Base-by-base conservation (phyloP, 805 yeast genomes). In the Wickerhamiella azymoides region DNA sequence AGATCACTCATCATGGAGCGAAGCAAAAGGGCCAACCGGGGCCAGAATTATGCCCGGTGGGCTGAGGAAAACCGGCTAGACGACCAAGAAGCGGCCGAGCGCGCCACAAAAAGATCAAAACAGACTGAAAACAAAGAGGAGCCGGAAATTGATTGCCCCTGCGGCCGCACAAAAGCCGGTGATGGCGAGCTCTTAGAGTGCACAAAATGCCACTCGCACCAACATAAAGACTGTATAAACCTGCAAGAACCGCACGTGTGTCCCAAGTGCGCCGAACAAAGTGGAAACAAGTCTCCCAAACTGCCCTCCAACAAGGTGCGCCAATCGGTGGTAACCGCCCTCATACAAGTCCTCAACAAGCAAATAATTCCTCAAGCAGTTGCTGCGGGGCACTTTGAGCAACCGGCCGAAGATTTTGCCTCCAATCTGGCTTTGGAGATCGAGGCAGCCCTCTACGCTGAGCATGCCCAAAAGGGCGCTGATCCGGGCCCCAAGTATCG, bases 121-220 rank as follows among this genome's bases (percentile, higher is more conserved):
- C 35, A 28, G 28, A 14, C 9, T 2, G 24, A 28, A n/a, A n/a
- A n/a, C n/a, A n/a, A n/a, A 24, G 39, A 40, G 10, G 54, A 48
- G 32, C 51, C 50, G 39, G 50, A 40, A 13, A 39, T 47, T 10
- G 30, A 35, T 14, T 53, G 56, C 32, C 19, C 33, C 11, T 53
- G 56, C 43, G 65, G 64, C 3, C 54, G 50, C n/a, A 50, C 45
- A 1, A 46, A 46, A 4, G 55, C 47, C 16, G 62, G 51, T 6
- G 58, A 62, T 13, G 64, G 57, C 39, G 66, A 66, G 21, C 67
- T 78, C 80, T 72, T 75, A 17, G 76, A 75, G 57, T 80, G 88
- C 61, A 84, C 76, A 40, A 56, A 61, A 30, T 80, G 88, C 57
- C 57, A 66, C 42, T 70, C 77, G 4, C 80, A 85, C 85, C 88